Percentiles rank a stretch among this genome's conserved stretches.
Evolutionary conservation across 1,139 yeast genomes (phyloP).

Genomic region (Nakaseomyces kungkrabaensis): DNA sequence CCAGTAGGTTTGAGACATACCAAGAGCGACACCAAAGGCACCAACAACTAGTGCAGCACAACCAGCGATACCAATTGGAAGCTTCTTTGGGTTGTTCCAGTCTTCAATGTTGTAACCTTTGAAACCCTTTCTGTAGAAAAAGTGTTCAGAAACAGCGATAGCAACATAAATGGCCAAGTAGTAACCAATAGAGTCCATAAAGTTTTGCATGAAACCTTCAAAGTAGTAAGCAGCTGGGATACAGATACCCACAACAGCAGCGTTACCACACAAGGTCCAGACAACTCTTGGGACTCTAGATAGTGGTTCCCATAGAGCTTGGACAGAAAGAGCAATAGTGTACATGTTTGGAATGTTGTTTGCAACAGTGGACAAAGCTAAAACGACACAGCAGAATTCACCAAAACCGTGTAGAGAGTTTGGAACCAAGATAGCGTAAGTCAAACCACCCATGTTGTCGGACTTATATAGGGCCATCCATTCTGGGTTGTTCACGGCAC

Average conservation of each 20-base stretch:
- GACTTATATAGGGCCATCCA: constrained; percentile 37
- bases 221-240: constrained; percentile 78
- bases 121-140: constrained; percentile 58
- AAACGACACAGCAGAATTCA: constrained; percentile 71
- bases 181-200: constrained; percentile 84
- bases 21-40: constrained; percentile 72
- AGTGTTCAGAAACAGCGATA: constrained; percentile 65
- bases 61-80: constrained; percentile 74
- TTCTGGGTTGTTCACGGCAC: constrained; percentile 31
- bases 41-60: constrained; percentile 70
- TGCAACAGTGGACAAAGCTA: constrained; percentile 76
- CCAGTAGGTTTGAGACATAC: constrained; percentile 83
- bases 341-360: constrained; percentile 90
- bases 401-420: constrained; percentile 85
- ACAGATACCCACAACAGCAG: constrained; percentile 68
- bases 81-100: constrained; percentile 44
- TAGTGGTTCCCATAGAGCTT: constrained; percentile 66
- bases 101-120: constrained; percentile 51
- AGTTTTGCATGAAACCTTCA: constrained; percentile 61
- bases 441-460: constrained; percentile 65
- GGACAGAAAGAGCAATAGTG: constrained; percentile 75
- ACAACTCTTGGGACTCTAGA: constrained; percentile 64
- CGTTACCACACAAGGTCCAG: constrained; percentile 72
- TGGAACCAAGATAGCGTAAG: constrained; percentile 62
- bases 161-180: constrained; percentile 79